A percentile compares a stretch with the other conserved stretches of the same genome.
phyloP scores from a whole-genome alignment of 106 monocot genomes.

The Allium cepa region DNA sequence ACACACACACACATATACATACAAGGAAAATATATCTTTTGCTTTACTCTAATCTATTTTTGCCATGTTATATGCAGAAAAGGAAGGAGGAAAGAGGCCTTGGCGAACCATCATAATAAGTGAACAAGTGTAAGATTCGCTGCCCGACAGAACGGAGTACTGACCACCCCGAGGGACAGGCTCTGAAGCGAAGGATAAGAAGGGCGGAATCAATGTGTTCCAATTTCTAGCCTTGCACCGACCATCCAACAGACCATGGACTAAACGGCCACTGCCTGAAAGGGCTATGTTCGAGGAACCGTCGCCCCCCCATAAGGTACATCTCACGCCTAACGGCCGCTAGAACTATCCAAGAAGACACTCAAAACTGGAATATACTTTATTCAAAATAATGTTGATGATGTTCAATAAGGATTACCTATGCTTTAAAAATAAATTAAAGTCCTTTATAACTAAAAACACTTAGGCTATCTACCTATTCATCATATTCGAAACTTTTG shows the following conservation, averaged over 20 bases:
- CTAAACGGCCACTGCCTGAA: slow-evolving; percentile 15
- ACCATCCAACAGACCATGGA: slow-evolving; percentile 18
- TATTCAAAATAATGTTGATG: too few relatives aligned
- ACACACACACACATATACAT: too few relatives aligned
- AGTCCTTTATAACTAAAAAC: too few relatives aligned
- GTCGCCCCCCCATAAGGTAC: neutral
- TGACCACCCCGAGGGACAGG: slow-evolving; percentile 3
- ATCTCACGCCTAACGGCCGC: neutral
- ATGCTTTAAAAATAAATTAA: too few relatives aligned
- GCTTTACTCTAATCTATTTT: too few relatives aligned
- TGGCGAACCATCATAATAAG: slow-evolving; percentile 5
- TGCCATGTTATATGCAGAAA: too few relatives aligned
- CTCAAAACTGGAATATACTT: slow-evolving; percentile 1
- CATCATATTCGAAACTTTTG: too few relatives aligned
- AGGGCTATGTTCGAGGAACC: slow-evolving; percentile 11
- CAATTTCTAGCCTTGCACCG: slow-evolving; percentile 20
- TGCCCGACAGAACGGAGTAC: slow-evolving; percentile 8
- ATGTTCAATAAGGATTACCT: too few relatives aligned
- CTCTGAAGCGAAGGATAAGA: slow-evolving; percentile 17
- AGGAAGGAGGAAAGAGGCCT: neutral
- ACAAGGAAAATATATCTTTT: too few relatives aligned
- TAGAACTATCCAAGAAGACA: neutral
- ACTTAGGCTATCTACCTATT: too few relatives aligned
- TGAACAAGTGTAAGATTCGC: slow-evolving; percentile 9
- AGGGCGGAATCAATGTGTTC: slow-evolving; percentile 19